A percentile compares a stretch with the other conserved stretches of the same genome.
Evolutionary conservation across 78 protist species (phyloP).

Genomic region (Dictyostelium citrinum): DNA sequence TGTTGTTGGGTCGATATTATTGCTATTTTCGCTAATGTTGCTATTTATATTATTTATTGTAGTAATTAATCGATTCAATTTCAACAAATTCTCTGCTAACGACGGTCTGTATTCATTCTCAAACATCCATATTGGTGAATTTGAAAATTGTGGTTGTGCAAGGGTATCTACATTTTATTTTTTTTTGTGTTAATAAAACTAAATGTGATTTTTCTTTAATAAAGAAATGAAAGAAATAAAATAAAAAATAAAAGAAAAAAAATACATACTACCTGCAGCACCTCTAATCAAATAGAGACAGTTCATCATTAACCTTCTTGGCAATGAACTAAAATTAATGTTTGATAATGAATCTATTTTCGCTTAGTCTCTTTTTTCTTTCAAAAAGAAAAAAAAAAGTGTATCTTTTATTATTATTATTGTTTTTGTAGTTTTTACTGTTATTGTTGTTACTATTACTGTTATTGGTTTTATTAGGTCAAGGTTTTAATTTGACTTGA

Average conservation of each 20-base stretch:
- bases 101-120: constrained; percentile 63
- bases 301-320: constrained; percentile 59
- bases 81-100: background rate
- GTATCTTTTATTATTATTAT: background rate
- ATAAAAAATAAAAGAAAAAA: background rate
- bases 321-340: constrained; percentile 11
- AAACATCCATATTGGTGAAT: constrained; percentile 73
- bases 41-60: background rate
- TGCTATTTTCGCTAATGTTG: background rate
- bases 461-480: background rate
- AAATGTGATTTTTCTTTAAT: too few relatives aligned
- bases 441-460: background rate
- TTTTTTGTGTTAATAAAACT: background rate
- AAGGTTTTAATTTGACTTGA: background rate
- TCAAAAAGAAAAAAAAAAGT: background rate
- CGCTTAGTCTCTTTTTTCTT: background rate
- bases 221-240: too few relatives aligned
- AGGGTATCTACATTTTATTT: background rate
- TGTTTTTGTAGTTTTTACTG: background rate
- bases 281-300: constrained; percentile 75
- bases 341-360: constrained; percentile 32
- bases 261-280: constrained; percentile 25
- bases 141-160: constrained; percentile 35
- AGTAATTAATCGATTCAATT: background rate
- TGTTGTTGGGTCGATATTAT: background rate